Evolutionary conservation across 768 basidiomycete species (phyloP).

Genomic region (Naganishia antarctica): DNA sequence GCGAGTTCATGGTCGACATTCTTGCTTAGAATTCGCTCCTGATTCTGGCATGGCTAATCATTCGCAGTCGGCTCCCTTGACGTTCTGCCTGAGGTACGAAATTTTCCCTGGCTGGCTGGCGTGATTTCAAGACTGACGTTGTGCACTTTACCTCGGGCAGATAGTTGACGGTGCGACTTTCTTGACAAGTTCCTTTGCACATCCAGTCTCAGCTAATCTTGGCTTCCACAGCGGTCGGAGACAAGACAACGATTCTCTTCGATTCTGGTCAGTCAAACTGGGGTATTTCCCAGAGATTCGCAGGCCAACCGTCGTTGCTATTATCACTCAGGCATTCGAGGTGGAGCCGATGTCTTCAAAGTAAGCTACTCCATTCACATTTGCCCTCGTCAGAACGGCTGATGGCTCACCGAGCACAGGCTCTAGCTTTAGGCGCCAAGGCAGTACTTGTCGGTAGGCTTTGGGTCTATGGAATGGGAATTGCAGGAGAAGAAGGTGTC

Average conservation of each 20-base stretch:
- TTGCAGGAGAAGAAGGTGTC: conserved; percentile 68
- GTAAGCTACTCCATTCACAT: background rate
- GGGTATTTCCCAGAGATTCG: conserved; percentile 2
- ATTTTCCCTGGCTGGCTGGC: background rate
- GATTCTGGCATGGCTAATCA: too few species aligned
- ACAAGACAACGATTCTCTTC: conserved; percentile 61
- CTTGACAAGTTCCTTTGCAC: too few species aligned
- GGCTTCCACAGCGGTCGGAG: conserved; percentile 54
- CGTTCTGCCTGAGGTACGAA: conserved; percentile 32
- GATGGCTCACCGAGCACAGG: conserved; percentile 48
- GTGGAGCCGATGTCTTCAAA: conserved; percentile 66
- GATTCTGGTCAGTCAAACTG: background rate
- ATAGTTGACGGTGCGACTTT: conserved; percentile 23
- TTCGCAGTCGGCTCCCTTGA: conserved; percentile 53
- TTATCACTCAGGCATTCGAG: conserved; percentile 55
- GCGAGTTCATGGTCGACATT: conserved; percentile 55
- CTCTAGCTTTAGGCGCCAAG: conserved; percentile 78
- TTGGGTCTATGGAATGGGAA: conserved; percentile 62
- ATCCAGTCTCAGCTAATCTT: too few species aligned
- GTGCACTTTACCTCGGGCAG: too few species aligned
- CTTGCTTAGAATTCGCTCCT: too few species aligned
- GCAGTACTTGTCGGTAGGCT: conserved; percentile 62
- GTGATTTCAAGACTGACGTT: too few species aligned
- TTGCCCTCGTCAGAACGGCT: too few species aligned
- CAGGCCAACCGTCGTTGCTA: conserved; percentile 59